Percentiles rank a stretch among this genome's conserved stretches.
phyloP scores from a whole-genome alignment of 1,139 yeast genomes.

The Candida glucosophila region DNA sequence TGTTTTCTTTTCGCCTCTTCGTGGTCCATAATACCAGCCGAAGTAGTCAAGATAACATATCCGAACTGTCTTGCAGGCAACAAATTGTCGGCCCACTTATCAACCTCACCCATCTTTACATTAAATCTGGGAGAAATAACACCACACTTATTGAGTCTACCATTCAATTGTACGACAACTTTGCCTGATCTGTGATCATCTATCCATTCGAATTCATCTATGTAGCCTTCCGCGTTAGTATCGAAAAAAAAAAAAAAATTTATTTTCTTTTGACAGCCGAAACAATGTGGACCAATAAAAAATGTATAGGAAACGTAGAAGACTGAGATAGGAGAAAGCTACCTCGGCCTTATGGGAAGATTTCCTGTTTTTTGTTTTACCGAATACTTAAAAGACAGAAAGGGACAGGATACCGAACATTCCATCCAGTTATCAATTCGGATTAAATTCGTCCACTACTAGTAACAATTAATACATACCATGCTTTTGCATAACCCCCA shows the following conservation, averaged over 20 bases:
- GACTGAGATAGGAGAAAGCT: slow-evolving; percentile 11
- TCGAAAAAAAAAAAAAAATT: slow-evolving; percentile 1
- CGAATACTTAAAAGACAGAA: slow-evolving; percentile 97
- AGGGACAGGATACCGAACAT: slow-evolving; percentile 83
- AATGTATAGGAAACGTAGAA: slow-evolving; percentile 72
- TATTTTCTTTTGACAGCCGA: too few species aligned
- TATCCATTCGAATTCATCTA: slow-evolving; percentile 89
- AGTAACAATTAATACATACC: slow-evolving; percentile 58
- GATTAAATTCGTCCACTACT: slow-evolving; percentile 16
- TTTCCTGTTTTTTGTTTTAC: slow-evolving; percentile 64
- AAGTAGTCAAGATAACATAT: slow-evolving; percentile 88
- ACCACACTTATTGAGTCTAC: slow-evolving; percentile 96
- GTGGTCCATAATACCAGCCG: slow-evolving; percentile 99
- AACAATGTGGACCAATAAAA: slow-evolving; percentile 1
- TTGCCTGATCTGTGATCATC: slow-evolving; percentile 98
- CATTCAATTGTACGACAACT: slow-evolving; percentile 89
- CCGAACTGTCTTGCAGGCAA: slow-evolving; percentile 97
- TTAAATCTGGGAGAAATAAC: slow-evolving; percentile 96
- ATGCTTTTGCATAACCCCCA: slow-evolving; percentile 95
- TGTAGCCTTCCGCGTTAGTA: slow-evolving; percentile 8
- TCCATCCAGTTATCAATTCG: slow-evolving; percentile 98
- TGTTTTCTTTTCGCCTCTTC: slow-evolving; percentile 99
- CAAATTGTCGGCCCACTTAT: slow-evolving; percentile 93
- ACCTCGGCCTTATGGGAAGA: slow-evolving; percentile 68
- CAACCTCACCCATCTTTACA: slow-evolving; percentile 82